Conservation (phyloP, 768 basidiomycete species). For the Amanita fuliginea region DNA sequence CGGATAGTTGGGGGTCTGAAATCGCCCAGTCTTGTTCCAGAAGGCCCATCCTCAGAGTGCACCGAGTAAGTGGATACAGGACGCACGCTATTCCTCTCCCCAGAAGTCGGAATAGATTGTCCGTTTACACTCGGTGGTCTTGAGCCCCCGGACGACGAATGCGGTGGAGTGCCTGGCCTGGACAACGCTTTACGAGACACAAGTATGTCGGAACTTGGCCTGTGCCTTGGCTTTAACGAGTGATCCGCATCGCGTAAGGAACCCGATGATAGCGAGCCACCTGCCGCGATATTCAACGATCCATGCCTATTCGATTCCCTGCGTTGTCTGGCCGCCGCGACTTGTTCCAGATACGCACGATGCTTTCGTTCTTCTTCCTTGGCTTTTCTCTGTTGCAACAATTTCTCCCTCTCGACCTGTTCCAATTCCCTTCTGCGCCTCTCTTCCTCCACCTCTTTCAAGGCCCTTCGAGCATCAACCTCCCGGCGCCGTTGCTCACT, state of each 20-base stretch:
- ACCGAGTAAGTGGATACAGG: conserved; percentile 47
- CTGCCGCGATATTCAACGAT: conserved; percentile 19
- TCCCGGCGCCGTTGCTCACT: conserved; percentile 45
- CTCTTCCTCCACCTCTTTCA: conserved; percentile 32
- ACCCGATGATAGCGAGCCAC: conserved; percentile 23
- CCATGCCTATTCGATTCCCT: conserved; percentile 49
- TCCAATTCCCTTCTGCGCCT: conserved; percentile 31
- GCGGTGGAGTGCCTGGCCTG: conserved; percentile 27
- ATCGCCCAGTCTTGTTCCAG: conserved; percentile 17
- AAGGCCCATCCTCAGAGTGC: conserved; percentile 43
- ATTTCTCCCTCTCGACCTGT: conserved; percentile 38
- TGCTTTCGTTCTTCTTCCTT: conserved; percentile 46
- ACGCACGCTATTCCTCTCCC: conserved; percentile 21
- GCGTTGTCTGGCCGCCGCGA: conserved; percentile 48
- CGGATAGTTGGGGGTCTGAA: conserved; percentile 19
- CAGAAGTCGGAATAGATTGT: conserved; percentile 22
- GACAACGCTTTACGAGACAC: conserved; percentile 34
- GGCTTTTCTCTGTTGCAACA: conserved; percentile 34
- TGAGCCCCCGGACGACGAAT: conserved; percentile 45
- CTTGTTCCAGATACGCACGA: conserved; percentile 42
- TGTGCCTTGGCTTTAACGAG: conserved; percentile 28
- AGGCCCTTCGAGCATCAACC: conserved; percentile 37
- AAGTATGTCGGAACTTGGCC: conserved; percentile 26
- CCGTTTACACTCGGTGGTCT: conserved; percentile 31
- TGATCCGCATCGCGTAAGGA: conserved; percentile 31